These are phyloP conservation scores for Talaromyces sp. DNA, from an alignment of 2,329 filamentous ascomycete species.

Conservation along the genomic window DNA sequence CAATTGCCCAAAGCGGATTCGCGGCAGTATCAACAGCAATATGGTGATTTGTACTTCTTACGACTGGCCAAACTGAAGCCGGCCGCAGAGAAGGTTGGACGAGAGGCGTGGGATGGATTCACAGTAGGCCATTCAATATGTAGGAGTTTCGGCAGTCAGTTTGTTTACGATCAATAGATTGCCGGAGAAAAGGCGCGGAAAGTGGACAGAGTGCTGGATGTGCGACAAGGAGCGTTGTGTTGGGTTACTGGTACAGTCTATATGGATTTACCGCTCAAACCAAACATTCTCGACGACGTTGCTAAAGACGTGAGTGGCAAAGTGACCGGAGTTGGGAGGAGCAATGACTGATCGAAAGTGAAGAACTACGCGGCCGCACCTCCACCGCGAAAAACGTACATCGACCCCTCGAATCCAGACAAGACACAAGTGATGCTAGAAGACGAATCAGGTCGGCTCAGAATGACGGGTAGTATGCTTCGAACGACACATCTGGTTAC, in stretches of 20 bases:
- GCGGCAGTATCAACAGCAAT: slow-evolving; percentile 86
- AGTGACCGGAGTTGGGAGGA: too few species aligned
- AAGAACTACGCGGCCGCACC: slow-evolving; percentile 88
- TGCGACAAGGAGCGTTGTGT: slow-evolving; percentile 90
- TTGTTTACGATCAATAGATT: slow-evolving; percentile 47
- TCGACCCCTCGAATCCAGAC: slow-evolving; percentile 46
- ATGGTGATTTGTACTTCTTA: slow-evolving; percentile 95
- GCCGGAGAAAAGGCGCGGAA: slow-evolving; percentile 69
- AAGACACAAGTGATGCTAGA: slow-evolving; percentile 75
- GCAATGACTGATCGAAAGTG: slow-evolving; percentile 3
- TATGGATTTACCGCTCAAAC: slow-evolving; percentile 95
- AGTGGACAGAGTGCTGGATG: slow-evolving; percentile 88
- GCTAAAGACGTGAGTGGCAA: slow-evolving; percentile 70
- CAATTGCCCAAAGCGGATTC: slow-evolving; percentile 60
- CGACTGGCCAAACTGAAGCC: slow-evolving; percentile 85
- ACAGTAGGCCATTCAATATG: slow-evolving; percentile 51
- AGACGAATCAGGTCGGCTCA: slow-evolving; percentile 87
- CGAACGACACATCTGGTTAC: slow-evolving; percentile 73
- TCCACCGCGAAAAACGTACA: slow-evolving; percentile 71
- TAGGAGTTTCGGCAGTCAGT: slow-evolving; percentile 67
- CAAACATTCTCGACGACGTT: slow-evolving; percentile 92
- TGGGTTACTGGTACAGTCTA: slow-evolving; percentile 95
- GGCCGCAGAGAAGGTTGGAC: slow-evolving; percentile 69
- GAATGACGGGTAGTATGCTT: slow-evolving; percentile 69
- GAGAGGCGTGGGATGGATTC: slow-evolving; percentile 71